Evolutionary conservation across 345 rosid genomes (phyloP).

Genomic region (Salix arbutifolia): DNA sequence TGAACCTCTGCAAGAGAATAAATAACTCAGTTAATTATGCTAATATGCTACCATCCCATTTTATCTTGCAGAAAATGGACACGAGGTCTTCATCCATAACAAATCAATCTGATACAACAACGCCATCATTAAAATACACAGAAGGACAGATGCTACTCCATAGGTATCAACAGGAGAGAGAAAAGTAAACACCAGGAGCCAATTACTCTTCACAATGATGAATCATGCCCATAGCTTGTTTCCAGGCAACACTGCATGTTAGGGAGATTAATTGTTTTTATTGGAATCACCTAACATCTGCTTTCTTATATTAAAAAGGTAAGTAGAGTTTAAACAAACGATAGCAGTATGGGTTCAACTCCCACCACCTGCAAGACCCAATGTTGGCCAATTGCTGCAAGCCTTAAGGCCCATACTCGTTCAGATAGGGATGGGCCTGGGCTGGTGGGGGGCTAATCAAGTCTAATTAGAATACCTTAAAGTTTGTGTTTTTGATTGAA

Average conservation of each 20-base stretch:
- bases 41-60: background rate
- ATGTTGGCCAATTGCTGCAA: background rate
- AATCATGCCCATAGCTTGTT: background rate
- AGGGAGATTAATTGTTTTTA: background rate
- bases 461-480: background rate
- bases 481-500: background rate
- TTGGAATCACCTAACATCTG: background rate
- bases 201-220: background rate
- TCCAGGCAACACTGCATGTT: background rate
- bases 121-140: background rate
- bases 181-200: background rate
- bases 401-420: background rate
- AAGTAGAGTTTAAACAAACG: background rate
- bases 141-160: background rate
- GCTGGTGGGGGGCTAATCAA: background rate
- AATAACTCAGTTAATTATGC: conserved; percentile 5
- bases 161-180: background rate
- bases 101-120: background rate
- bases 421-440: background rate
- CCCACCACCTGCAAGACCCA: background rate
- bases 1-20: conserved; percentile 41
- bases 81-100: background rate
- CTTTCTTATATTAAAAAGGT: background rate
- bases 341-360: background rate
- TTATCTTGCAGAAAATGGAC: background rate